A percentile compares a stretch with the other conserved stretches of the same genome.
phyloP scores from a whole-genome alignment of 129 eudicot species.

The Oenanthe sinensis region DNA sequence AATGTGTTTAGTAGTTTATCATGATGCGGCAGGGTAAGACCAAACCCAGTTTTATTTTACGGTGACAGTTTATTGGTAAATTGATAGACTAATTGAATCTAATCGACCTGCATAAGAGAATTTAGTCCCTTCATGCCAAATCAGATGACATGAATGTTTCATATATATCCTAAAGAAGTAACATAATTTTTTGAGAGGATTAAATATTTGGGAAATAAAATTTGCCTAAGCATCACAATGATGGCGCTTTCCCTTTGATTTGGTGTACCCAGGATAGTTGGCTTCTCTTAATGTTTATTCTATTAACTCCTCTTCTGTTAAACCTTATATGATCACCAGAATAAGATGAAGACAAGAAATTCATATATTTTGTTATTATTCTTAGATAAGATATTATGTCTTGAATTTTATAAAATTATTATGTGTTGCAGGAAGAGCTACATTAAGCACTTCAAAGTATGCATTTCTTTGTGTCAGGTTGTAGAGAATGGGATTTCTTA shows the following conservation, averaged over 20 bases:
- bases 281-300: not conserved
- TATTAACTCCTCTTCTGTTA: not conserved
- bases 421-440: not conserved
- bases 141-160: not conserved
- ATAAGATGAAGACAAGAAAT: not conserved
- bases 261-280: not conserved
- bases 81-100: not conserved
- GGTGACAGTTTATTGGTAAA: not conserved
- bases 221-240: not conserved
- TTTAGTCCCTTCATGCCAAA: not conserved
- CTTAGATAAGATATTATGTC: not conserved
- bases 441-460: conserved; percentile 3
- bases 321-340: not conserved
- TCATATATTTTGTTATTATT: not conserved
- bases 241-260: not conserved
- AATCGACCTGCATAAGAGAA: not conserved
- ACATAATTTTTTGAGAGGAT: not conserved
- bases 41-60: not conserved
- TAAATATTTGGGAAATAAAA: not conserved
- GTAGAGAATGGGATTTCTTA: conserved; percentile 81
- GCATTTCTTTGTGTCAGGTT: conserved; percentile 35
- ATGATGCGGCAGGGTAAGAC: not conserved
- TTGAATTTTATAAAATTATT: not conserved
- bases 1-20: not conserved
- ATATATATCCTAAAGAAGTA: not conserved